A percentile compares a stretch with the other conserved stretches of the same genome.
phyloP scores from a whole-genome alignment of 345 rosid genomes.

The Diplotaxis tenuifolia region DNA sequence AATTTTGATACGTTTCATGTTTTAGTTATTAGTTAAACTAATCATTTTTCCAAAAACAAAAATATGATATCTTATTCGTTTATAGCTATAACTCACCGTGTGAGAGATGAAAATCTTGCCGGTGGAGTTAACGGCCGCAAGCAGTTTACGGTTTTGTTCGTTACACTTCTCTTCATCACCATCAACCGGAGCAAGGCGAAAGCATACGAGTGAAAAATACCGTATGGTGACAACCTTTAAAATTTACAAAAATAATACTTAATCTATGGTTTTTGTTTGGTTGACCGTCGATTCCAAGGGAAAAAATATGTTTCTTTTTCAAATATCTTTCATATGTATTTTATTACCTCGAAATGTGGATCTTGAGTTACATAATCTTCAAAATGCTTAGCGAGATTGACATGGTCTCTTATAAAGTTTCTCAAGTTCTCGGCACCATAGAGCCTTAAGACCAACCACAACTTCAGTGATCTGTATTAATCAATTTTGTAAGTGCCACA shows the following conservation, averaged over 20 bases:
- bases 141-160: conserved; percentile 25
- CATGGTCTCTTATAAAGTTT: conserved; percentile 41
- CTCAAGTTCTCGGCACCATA: conserved; percentile 45
- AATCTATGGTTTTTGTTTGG: too few relatives aligned
- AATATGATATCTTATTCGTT: background rate
- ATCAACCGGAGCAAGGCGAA: conserved; percentile 37
- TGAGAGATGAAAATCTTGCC: conserved; percentile 43
- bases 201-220: conserved; percentile 52
- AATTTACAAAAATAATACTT: background rate
- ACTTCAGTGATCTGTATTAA: conserved; percentile 36
- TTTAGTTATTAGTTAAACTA: background rate
- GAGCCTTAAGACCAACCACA: conserved; percentile 52
- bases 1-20: background rate
- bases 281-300: too few relatives aligned
- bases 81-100: conserved; percentile 10
- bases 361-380: conserved; percentile 39
- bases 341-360: conserved; percentile 17
- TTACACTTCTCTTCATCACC: conserved; percentile 28
- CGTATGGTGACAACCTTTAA: conserved; percentile 38
- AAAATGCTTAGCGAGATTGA: conserved; percentile 43
- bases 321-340: background rate
- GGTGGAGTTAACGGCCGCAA: conserved; percentile 41
- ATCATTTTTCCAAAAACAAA: too few relatives aligned
- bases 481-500: background rate
- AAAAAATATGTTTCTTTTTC: too few relatives aligned